These are phyloP conservation scores for Spiraea crenata DNA, from an alignment of 331 rosid species.

Conservation along the genomic window DNA sequence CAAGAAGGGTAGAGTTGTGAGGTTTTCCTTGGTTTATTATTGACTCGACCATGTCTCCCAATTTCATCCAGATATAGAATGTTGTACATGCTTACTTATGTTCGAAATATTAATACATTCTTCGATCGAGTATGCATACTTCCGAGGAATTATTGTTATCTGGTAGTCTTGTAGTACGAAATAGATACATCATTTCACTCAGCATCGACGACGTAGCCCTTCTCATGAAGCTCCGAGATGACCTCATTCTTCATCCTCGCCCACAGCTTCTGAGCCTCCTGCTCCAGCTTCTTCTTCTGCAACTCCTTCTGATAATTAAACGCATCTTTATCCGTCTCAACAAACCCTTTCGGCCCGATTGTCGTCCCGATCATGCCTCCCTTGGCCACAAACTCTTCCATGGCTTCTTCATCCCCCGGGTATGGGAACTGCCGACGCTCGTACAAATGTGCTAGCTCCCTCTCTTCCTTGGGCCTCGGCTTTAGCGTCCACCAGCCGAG, in stretches of 20 bases:
- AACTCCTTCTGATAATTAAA: slow-evolving; percentile 57
- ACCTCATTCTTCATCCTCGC: slow-evolving; percentile 79
- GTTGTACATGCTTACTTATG: slow-evolving; percentile 16
- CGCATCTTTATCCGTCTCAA: slow-evolving; percentile 60
- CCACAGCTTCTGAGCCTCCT: slow-evolving; percentile 81
- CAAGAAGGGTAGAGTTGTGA: slow-evolving; percentile 52
- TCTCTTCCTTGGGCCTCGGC: slow-evolving; percentile 73
- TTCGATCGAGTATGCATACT: too few relatives aligned
- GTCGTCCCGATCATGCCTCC: slow-evolving; percentile 82
- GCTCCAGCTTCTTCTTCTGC: slow-evolving; percentile 54
- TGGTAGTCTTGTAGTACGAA: too few relatives aligned
- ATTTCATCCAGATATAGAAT: slow-evolving; percentile 50
- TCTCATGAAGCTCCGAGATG: slow-evolving; percentile 64
- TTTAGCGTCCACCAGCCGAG: slow-evolving; percentile 73
- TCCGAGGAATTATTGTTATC: too few relatives aligned
- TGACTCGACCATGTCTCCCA: slow-evolving; percentile 68
- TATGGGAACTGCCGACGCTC: slow-evolving; percentile 72
- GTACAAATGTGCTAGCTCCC: slow-evolving; percentile 76
- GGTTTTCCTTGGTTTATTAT: slow-evolving; percentile 41
- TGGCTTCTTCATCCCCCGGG: slow-evolving; percentile 79
- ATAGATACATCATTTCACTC: slow-evolving; percentile 52
- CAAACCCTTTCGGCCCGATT: slow-evolving; percentile 62
- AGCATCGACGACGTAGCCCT: slow-evolving; percentile 68
- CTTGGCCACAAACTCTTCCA: slow-evolving; percentile 66
- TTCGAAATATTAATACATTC: too few relatives aligned